Percentiles rank a stretch among this genome's conserved stretches.
phyloP scores from a whole-genome alignment of 1,284 basidiomycete species.

The Porodaedalea pini region DNA sequence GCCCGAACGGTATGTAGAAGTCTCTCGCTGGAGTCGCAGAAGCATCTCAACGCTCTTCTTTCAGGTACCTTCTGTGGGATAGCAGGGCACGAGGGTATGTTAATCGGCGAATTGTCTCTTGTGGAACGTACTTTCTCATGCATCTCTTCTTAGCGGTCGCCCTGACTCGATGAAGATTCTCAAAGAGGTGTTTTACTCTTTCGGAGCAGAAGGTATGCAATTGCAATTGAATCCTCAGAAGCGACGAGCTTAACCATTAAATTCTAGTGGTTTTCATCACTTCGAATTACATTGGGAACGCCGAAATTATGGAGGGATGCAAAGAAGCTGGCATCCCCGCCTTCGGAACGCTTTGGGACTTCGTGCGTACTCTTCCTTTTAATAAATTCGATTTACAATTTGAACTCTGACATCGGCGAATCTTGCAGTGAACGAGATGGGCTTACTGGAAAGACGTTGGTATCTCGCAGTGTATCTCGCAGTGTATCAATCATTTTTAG shows the following conservation, averaged over 20 bases:
- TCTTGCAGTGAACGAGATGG: slow-evolving; percentile 4
- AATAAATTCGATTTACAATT: no score
- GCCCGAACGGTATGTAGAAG: slow-evolving; percentile 44
- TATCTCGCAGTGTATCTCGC: slow-evolving; percentile 1
- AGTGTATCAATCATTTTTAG: slow-evolving; percentile 9
- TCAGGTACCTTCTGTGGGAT: slow-evolving; percentile 64
- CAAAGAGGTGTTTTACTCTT: slow-evolving; percentile 60
- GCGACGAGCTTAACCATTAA: slow-evolving; percentile 16
- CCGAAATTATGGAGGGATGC: slow-evolving; percentile 75
- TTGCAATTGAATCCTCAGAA: background rate
- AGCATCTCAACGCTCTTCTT: background rate
- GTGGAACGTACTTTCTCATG: slow-evolving; percentile 1
- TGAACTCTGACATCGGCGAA: background rate
- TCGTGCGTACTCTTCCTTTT: slow-evolving; percentile 41
- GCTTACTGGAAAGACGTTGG: background rate
- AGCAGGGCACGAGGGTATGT: slow-evolving; percentile 48
- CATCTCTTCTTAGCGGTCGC: slow-evolving; percentile 42
- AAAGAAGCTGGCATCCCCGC: slow-evolving; percentile 67
- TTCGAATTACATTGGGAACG: slow-evolving; percentile 69
- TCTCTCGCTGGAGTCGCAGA: background rate
- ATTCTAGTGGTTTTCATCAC: slow-evolving; percentile 69
- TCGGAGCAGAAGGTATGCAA: slow-evolving; percentile 64
- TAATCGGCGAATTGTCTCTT: background rate
- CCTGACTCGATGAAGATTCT: slow-evolving; percentile 75
- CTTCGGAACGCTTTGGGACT: slow-evolving; percentile 72